Percentiles rank a stretch among this genome's conserved stretches.
phyloP scores from a whole-genome alignment of 352 stramenopile species.

The Phytophthora capsici region DNA sequence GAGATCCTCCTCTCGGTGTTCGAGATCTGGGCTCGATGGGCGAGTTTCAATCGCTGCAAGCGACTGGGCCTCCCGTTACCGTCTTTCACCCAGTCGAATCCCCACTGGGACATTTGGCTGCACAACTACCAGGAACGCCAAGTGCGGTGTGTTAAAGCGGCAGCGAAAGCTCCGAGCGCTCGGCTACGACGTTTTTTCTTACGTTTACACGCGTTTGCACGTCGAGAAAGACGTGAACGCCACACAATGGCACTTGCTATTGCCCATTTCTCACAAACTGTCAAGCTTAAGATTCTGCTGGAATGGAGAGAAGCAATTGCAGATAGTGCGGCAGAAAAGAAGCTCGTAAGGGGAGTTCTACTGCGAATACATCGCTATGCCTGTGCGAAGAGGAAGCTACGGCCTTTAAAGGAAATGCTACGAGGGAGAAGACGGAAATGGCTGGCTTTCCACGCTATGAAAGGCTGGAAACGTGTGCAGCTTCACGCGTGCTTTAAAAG shows the following conservation, averaged over 20 bases:
- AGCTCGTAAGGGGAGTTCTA: conserved; percentile 40
- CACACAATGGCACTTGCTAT: conserved; percentile 20
- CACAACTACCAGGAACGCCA: conserved; percentile 82
- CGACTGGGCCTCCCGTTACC: conserved; percentile 55
- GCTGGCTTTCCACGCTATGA: conserved; percentile 38
- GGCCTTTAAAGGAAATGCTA: conserved; percentile 46
- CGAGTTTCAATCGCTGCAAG: conserved; percentile 61
- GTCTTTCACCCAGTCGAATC: conserved; percentile 46
- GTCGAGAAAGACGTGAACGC: conserved; percentile 21
- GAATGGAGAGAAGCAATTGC: conserved; percentile 64
- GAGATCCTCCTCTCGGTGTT: conserved; percentile 73
- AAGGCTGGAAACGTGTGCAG: conserved; percentile 60
- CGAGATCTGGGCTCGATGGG: conserved; percentile 71
- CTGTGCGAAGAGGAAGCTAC: conserved; percentile 40
- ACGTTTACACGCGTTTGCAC: conserved; percentile 40
- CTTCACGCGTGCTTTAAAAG: conserved; percentile 64
- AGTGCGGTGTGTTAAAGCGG: conserved; percentile 73
- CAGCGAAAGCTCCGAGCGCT: conserved; percentile 53
- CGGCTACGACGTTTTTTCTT: conserved; percentile 59
- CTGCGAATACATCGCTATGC: conserved; percentile 40
- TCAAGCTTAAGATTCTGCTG: conserved; percentile 29
- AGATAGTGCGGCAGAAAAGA: conserved; percentile 51
- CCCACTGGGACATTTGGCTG: conserved; percentile 77
- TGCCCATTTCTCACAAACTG: conserved; percentile 19
- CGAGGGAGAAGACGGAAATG: conserved; percentile 15